phyloP scores from a whole-genome alignment of 192 early-diverging fungal species.

The Endogone sp. region DNA sequence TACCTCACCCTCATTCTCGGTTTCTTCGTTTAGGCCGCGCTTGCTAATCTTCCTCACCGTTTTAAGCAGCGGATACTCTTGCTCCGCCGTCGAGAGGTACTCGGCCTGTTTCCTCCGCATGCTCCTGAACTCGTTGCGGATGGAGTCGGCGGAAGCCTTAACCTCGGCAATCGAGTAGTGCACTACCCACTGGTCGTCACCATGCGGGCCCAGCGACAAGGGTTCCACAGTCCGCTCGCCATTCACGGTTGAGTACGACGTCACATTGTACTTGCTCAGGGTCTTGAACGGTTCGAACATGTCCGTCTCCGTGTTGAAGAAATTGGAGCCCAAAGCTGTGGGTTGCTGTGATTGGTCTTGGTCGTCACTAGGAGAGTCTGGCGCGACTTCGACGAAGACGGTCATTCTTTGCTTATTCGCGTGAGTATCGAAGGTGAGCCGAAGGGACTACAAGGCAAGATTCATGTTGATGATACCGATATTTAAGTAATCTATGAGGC shows the following conservation, averaged over 20 bases:
- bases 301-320: constrained; percentile 1
- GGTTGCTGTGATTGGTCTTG: constrained; percentile 24
- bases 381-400: constrained; percentile 53
- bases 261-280: constrained; percentile 34
- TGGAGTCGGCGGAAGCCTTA: background rate
- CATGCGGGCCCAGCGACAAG: constrained; percentile 19
- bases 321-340: constrained; percentile 6
- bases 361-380: constrained; percentile 19
- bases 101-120: constrained; percentile 10
- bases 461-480: background rate
- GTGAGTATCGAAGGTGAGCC: constrained; percentile 50
- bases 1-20: constrained; percentile 1
- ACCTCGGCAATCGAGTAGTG: constrained; percentile 10
- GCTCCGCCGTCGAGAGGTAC: constrained; percentile 1
- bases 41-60: constrained; percentile 7
- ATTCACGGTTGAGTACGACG: constrained; percentile 39
- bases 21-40: background rate
- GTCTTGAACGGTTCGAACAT: constrained; percentile 13
- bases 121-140: background rate
- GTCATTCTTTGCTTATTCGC: constrained; percentile 8
- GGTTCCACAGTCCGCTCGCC: constrained; percentile 26
- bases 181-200: constrained; percentile 18
- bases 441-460: constrained; percentile 23
- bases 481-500: background rate
- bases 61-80: constrained; percentile 4